Evolutionary conservation across 2,329 filamentous ascomycete species (phyloP), one percentile per base, ranked within the genome.

Genomic region (Fusarium begoniae): DNA sequence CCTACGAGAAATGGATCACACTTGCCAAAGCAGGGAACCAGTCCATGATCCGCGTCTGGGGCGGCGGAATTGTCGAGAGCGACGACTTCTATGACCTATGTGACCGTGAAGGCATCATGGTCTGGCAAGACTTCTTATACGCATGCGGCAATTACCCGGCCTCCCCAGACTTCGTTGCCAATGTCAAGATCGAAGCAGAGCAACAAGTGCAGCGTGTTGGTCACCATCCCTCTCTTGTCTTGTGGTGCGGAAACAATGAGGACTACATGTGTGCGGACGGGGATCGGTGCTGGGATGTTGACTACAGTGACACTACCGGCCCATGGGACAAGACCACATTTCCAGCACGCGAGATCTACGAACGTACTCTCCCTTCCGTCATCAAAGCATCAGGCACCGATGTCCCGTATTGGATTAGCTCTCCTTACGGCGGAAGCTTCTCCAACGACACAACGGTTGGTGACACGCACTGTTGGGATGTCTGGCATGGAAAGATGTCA

Each of bases 101-200:
- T 1, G 55, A 68, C 5, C 55, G 41, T 3, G 30, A 68, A n/a
- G 66, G 66, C 6, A 35, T 68, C 6, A 8, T 68, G 2, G 20
- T 68, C 14, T 68, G 63, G 66, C 66, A 68, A 3, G 66, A 68
- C 37, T 68, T 68, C 9, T 6, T 68, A 3, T 68, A 24, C 4
- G 66, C 66, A 7, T 68, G 63, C 6, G 63, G 66, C 0, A 68
- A 68, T 8, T 68, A 68, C 14, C 66, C 66, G 0, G 63, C 41
- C 0, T 40, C 63, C 0, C 63, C 47, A 11, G 66, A 63, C 1
- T 68, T 68, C 6, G 13, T 68, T 1, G 37, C 41, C 8, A 68
- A 44, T 0, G 14, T 35, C 1, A 68, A 68, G 11, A 3, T 26
- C 1, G 63, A 68, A 32, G 66, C 63, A 0, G 63, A 68, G 2